Conservation (phyloP, 108 stramenopile species). For the Stephanodiscus minutulus region DNA sequence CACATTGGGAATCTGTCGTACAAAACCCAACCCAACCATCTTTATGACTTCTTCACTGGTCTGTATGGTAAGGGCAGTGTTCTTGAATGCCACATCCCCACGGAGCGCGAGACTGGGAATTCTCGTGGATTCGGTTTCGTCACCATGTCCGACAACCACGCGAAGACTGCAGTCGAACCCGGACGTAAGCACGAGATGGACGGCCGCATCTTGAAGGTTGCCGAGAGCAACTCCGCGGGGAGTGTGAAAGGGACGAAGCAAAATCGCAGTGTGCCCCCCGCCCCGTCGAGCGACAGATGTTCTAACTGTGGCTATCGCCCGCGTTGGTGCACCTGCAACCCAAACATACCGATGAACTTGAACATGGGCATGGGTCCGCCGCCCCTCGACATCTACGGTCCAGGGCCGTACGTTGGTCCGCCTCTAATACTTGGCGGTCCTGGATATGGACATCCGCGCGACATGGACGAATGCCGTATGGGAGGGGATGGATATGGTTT, state of each 20-base stretch:
- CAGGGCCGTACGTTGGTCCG: constrained; percentile 36
- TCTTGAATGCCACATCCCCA: constrained; percentile 87
- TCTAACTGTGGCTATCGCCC: constrained; percentile 81
- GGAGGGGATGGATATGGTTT: constrained; percentile 49
- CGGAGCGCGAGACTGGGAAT: constrained; percentile 76
- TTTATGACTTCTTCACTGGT: constrained; percentile 75
- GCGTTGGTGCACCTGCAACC: constrained; percentile 77
- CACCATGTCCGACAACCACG: constrained; percentile 72
- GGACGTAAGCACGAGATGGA: constrained; percentile 74
- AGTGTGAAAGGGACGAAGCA: constrained; percentile 47
- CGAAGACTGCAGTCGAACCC: constrained; percentile 61
- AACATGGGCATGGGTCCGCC: constrained; percentile 26
- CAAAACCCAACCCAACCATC: constrained; percentile 67
- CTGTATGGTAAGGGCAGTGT: constrained; percentile 79
- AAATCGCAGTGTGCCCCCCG: constrained; percentile 17
- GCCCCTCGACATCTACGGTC: constrained; percentile 36
- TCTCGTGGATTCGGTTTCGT: constrained; percentile 91
- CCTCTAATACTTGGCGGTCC: constrained; percentile 25
- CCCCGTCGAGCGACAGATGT: constrained; percentile 64
- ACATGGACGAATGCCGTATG: constrained; percentile 34
- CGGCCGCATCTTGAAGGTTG: constrained; percentile 79
- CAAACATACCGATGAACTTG: constrained; percentile 44
- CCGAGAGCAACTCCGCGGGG: constrained; percentile 83
- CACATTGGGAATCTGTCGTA: constrained; percentile 89
- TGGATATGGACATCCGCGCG: constrained; percentile 40